Evolutionary conservation across 139 green algal genomes (phyloP).

Genomic region (Coccomyxa sp.): DNA sequence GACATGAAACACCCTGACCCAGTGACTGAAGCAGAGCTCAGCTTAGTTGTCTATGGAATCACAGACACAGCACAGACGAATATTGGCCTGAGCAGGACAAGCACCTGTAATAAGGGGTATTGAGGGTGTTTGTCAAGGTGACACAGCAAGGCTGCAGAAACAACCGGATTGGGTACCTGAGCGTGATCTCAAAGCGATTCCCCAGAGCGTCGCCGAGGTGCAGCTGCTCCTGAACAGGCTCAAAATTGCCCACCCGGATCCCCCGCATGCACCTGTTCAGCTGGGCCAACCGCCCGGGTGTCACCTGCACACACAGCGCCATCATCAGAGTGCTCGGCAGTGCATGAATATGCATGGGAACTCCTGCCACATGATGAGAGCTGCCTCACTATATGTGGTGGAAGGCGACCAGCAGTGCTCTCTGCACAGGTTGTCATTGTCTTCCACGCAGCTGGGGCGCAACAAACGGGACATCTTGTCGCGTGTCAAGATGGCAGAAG

Average conservation of each 20-base stretch:
- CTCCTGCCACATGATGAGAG: too few relatives aligned
- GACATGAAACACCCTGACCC: too few relatives aligned
- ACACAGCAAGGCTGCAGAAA: too few relatives aligned
- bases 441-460: background rate
- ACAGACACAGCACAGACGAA: too few relatives aligned
- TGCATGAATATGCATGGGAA: background rate
- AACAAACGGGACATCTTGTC: background rate
- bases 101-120: too few relatives aligned
- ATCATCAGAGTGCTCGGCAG: background rate
- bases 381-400: background rate
- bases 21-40: too few relatives aligned
- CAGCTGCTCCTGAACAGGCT: slow-evolving; percentile 11
- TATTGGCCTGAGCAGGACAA: too few relatives aligned
- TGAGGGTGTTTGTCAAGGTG: too few relatives aligned
- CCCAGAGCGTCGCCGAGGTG: slow-evolving; percentile 8
- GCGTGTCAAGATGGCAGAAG: too few relatives aligned
- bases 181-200: slow-evolving; percentile 28
- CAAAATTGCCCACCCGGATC: slow-evolving; percentile 24
- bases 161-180: too few relatives aligned
- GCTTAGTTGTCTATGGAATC: too few relatives aligned
- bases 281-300: background rate
- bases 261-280: slow-evolving; percentile 5
- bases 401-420: background rate
- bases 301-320: background rate
- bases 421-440: background rate